Conservation (phyloP, 176 grass and related monocot species). For the Eragrostis curvula region DNA sequence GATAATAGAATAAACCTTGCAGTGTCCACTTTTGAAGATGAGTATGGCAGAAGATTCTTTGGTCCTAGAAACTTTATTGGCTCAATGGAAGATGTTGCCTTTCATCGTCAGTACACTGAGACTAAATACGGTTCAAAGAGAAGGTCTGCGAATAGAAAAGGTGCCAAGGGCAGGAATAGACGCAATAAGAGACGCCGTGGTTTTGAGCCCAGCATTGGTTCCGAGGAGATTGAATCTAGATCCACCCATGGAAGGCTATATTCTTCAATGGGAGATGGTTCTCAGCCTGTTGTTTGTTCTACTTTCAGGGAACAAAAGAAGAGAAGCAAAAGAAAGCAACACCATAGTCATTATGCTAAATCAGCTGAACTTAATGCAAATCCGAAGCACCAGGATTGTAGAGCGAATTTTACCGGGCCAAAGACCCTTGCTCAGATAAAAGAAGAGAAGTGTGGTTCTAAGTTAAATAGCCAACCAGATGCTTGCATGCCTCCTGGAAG, state of each 20-base stretch:
- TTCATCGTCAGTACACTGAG: conserved; percentile 27
- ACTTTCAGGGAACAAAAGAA: conserved; percentile 34
- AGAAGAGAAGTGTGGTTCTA: conserved; percentile 49
- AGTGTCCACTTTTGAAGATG: conserved; percentile 28
- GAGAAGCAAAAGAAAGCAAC: conserved; percentile 43
- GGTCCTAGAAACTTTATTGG: conserved; percentile 20
- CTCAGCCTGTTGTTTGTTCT: conserved; percentile 16
- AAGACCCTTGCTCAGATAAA: conserved; percentile 64
- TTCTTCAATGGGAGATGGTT: conserved; percentile 19
- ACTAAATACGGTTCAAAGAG: conserved; percentile 22
- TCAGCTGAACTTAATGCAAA: conserved; percentile 19
- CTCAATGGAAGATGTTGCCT: not conserved
- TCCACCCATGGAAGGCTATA: not conserved
- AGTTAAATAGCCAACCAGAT: conserved; percentile 15
- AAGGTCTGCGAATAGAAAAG: conserved; percentile 40
- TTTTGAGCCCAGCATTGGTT: conserved; percentile 22
- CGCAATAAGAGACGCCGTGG: conserved; percentile 22
- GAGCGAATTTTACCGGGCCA: conserved; percentile 40
- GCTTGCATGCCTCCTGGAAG: conserved; percentile 14
- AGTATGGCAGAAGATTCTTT: conserved; percentile 20
- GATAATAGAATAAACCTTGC: conserved; percentile 7
- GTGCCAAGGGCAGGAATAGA: conserved; percentile 34
- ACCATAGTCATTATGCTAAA: conserved; percentile 12
- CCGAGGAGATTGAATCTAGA: not conserved
- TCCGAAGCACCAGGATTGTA: not conserved